Evolutionary conservation across 139 green algal genomes (phyloP).

Genomic region (Volvox reticuliferus): DNA sequence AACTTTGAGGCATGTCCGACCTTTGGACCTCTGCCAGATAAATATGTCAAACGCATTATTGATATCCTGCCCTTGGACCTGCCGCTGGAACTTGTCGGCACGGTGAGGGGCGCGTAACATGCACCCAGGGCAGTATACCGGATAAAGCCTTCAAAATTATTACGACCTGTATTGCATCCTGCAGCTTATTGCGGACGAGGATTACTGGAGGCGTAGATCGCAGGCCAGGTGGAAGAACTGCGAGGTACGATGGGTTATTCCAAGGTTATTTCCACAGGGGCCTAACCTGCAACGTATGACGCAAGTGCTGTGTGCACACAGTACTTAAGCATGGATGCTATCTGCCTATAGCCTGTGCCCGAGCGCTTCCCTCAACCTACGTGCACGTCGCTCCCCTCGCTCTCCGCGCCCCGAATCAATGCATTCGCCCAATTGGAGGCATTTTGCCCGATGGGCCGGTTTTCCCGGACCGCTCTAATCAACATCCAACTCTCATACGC

Average conservation of each 20-base stretch:
- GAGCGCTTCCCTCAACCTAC: no score
- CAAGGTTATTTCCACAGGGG: neutral
- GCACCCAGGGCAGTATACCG: neutral
- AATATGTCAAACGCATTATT: slow-evolving; percentile 69
- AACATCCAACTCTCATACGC: neutral
- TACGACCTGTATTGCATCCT: neutral
- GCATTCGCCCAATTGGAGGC: no score
- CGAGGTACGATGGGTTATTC: slow-evolving; percentile 55
- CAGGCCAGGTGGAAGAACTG: slow-evolving; percentile 77
- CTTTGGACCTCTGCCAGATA: slow-evolving; percentile 64
- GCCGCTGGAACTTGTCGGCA: slow-evolving; percentile 80
- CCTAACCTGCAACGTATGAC: no score
- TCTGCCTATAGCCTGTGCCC: no score
- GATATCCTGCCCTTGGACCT: slow-evolving; percentile 78
- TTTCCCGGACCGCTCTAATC: no score
- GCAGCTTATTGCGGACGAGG: slow-evolving; percentile 77
- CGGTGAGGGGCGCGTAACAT: slow-evolving; percentile 49
- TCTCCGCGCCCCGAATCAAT: no score
- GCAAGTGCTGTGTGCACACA: no score
- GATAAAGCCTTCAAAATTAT: neutral
- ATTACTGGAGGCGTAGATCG: slow-evolving; percentile 80
- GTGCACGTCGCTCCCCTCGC: no score
- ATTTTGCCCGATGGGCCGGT: no score
- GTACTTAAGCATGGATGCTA: no score
- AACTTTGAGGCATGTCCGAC: slow-evolving; percentile 72